These are phyloP conservation scores for Globisporangium nagaii DNA, from an alignment of 352 stramenopile genomes.

Conservation along the genomic window DNA sequence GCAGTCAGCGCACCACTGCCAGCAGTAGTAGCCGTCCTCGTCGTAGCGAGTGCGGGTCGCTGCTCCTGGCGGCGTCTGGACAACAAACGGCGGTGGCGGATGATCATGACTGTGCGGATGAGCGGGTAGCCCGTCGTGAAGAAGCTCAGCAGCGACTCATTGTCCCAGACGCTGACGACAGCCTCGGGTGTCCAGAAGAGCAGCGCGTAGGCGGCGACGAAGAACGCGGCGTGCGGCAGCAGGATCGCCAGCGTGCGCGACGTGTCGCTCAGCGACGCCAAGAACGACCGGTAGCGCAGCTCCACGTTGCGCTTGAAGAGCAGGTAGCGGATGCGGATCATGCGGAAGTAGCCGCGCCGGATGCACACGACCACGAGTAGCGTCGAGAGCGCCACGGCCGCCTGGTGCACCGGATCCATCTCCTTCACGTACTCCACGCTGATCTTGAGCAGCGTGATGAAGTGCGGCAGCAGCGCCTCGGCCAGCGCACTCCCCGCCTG, in stretches of 20 bases:
- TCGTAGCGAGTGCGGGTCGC: neutral
- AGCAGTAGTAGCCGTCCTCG: neutral
- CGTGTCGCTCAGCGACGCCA: constrained; percentile 63
- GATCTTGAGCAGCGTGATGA: constrained; percentile 32
- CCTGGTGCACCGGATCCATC: constrained; percentile 64
- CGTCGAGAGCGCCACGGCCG: constrained; percentile 18
- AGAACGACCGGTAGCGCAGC: constrained; percentile 62
- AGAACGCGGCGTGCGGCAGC: constrained; percentile 64
- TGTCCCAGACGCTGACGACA: constrained; percentile 46
- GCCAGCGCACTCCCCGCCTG: constrained; percentile 30
- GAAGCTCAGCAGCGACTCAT: constrained; percentile 48
- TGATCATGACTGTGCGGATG: constrained; percentile 53
- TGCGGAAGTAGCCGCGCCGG: constrained; percentile 63
- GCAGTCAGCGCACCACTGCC: constrained; percentile 4
- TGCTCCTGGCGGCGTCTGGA: constrained; percentile 15
- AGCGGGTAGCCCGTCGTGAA: constrained; percentile 65
- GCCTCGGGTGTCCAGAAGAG: constrained; percentile 46
- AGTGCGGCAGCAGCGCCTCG: constrained; percentile 64
- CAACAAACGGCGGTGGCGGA: constrained; percentile 48
- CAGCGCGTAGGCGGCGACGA: constrained; percentile 48
- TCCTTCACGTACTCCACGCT: constrained; percentile 33
- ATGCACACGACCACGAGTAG: constrained; percentile 44
- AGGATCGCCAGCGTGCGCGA: constrained; percentile 54
- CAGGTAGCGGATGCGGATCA: constrained; percentile 43
- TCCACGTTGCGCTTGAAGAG: constrained; percentile 40